phyloP scores from a whole-genome alignment of 1,284 basidiomycete species.

The Vanrija sp. region DNA sequence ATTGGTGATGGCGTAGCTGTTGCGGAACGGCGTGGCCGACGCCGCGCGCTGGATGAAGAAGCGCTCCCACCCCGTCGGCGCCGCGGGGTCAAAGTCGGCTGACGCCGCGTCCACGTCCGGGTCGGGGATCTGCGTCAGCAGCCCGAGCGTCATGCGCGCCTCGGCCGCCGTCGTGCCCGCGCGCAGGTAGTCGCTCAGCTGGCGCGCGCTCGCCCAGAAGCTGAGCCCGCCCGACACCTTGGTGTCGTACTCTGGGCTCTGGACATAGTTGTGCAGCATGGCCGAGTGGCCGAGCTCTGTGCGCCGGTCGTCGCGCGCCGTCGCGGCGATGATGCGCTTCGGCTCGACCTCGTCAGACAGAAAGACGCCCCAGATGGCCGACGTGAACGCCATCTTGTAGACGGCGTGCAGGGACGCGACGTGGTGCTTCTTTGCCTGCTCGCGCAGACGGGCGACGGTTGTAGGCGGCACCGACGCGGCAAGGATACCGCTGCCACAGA shows the following conservation, averaged over 20 bases:
- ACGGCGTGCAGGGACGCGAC: conserved; percentile 34
- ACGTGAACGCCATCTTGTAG: conserved; percentile 24
- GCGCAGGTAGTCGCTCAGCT: conserved; percentile 1
- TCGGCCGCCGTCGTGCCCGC: conserved; percentile 3
- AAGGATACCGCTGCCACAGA: conserved; percentile 11
- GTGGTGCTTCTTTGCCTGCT: conserved; percentile 14
- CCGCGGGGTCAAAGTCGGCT: conserved; percentile 16
- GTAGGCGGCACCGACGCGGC: conserved; percentile 15
- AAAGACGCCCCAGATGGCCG: conserved; percentile 23
- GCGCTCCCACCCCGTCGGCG: conserved; percentile 37
- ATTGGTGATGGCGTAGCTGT: conserved; percentile 28
- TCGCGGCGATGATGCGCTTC: conserved; percentile 5
- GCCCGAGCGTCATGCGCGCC: conserved; percentile 26
- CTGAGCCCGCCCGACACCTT: conserved; percentile 7
- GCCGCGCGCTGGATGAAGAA: conserved; percentile 23
- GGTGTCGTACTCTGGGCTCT: conserved; percentile 16
- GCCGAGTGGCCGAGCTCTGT: conserved; percentile 18
- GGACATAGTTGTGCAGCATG: conserved; percentile 30
- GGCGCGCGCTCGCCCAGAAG: conserved; percentile 25
- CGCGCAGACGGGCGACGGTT: conserved; percentile 20
- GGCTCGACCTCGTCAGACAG: conserved; percentile 4
- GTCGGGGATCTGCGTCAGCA: conserved; percentile 34
- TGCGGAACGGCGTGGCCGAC: conserved; percentile 10
- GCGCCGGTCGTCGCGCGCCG: conserved; percentile 25
- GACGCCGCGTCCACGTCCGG: background rate